Base-by-base conservation (phyloP, 1,139 yeast genomes). In the Martiniozyma asiatica region DNA sequence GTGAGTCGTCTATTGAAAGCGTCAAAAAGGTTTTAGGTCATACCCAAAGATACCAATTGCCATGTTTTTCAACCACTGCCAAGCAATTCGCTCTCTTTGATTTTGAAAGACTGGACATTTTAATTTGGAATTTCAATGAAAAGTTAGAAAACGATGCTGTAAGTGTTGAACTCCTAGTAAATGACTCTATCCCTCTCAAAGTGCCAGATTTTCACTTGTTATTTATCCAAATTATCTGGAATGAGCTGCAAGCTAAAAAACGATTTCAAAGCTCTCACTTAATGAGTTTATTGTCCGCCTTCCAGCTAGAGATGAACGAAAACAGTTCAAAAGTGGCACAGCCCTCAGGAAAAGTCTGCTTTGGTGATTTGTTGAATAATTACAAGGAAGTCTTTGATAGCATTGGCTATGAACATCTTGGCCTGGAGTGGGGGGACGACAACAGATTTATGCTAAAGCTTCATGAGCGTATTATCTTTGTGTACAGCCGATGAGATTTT, bases 81-180 rank as follows among this genome's bases (percentile, higher is more conserved):
- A 21, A 9, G 8, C 17, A 15, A 19, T n/a, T 30, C 21, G 28
- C 32, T n/a, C n/a, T 45, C 15, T 28, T 47, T n/a, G 43, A 47
- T 30, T 36, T 41, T 12, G 12, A 25, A 4, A 28, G 19, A 11
- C 37, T 40, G 24, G 24, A 38, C 7, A 40, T 49, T n/a, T 29
- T 40, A 6, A 15, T 46, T 5, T 48, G 51, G 48, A 36, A 43
- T 15, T 22, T 41, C 10, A 17, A 20, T 5, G 20, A 15, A 1
- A 11, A 15, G 4, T 8, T 17, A 4, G 15, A 14, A 11, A 18
- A 20, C 8, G 48, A 43, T 20, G 20, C 23, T 4, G 13, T 45
- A 11, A 35, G 30, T 17, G 32, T 40, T 9, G 35, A 31, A 14
- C 23, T 34, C 5, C 22, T 39, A 14, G 36, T 26, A 19, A 28